A percentile compares a stretch with the other conserved stretches of the same genome.
Conservation (phyloP, 2,329 filamentous ascomycete species). For the Talaromyces albobiverticillius region DNA sequence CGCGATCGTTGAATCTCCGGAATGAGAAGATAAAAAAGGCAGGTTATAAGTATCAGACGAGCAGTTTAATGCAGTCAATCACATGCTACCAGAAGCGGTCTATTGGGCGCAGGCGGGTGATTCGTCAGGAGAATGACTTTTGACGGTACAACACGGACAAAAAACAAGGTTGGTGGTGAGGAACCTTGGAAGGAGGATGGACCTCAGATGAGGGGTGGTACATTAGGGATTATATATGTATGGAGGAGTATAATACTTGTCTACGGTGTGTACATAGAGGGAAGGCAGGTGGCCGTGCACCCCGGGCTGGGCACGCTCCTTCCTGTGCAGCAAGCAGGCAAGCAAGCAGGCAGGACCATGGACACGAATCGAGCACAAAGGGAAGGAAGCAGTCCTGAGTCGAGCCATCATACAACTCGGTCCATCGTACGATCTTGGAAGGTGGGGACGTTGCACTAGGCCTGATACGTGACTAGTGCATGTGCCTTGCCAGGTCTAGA, state of each 20-base stretch:
- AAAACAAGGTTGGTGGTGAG: too few species aligned
- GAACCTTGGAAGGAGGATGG: too few species aligned
- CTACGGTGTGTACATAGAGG: too few species aligned
- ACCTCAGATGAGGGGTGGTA: too few species aligned
- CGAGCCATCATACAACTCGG: conserved; percentile 9
- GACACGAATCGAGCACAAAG: too few species aligned
- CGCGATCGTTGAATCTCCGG: not conserved
- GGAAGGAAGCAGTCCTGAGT: conserved; percentile 11
- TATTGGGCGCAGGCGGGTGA: not conserved
- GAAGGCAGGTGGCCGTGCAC: too few species aligned
- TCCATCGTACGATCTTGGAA: not conserved
- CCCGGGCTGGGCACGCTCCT: too few species aligned
- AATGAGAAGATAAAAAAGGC: not conserved
- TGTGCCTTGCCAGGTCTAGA: not conserved
- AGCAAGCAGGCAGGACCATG: too few species aligned
- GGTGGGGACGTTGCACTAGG: not conserved
- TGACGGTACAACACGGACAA: not conserved
- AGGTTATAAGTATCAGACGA: not conserved
- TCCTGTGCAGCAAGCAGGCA: too few species aligned
- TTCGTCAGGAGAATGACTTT: not conserved
- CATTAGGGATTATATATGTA: too few species aligned
- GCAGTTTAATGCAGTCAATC: not conserved
- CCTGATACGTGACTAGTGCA: not conserved
- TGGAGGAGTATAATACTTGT: too few species aligned
- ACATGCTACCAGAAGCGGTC: not conserved